Percentiles rank a stretch among this genome's conserved stretches.
Evolutionary conservation across 495 filamentous ascomycete species (phyloP).

Genomic region (Tuber calosporum): DNA sequence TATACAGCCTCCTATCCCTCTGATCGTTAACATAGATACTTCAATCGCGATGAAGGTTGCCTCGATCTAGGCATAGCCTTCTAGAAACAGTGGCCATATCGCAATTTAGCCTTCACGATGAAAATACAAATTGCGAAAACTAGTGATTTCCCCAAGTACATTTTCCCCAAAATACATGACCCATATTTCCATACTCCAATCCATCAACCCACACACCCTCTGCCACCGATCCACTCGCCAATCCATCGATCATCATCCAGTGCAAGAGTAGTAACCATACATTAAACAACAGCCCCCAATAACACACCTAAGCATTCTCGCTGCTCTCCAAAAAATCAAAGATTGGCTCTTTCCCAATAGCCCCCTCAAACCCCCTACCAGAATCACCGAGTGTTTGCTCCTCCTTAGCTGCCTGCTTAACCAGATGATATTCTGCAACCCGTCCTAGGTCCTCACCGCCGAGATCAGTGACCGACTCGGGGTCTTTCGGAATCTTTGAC

Average conservation of each 20-base stretch:
- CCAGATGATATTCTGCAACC: constrained; percentile 47
- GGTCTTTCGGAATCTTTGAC: constrained; percentile 27
- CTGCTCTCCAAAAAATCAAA: not conserved
- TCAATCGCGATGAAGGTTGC: not conserved
- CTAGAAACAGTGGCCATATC: not conserved
- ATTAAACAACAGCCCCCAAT: not conserved
- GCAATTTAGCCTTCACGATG: not conserved
- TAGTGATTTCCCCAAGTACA: not conserved
- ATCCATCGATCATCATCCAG: not conserved
- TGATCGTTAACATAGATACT: not conserved
- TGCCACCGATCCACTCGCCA: not conserved
- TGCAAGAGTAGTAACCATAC: not conserved
- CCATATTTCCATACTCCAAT: not conserved
- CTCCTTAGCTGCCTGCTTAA: constrained; percentile 1
- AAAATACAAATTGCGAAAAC: not conserved
- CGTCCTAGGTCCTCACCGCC: constrained; percentile 55
- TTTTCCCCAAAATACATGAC: not conserved
- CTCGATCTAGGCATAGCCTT: not conserved
- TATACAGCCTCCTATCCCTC: not conserved
- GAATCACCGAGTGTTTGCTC: constrained; percentile 7
- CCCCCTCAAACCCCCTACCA: constrained; percentile 16
- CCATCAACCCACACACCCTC: not conserved
- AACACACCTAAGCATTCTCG: not conserved
- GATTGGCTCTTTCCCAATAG: not conserved
- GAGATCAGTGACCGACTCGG: constrained; percentile 49